phyloP scores from a whole-genome alignment of 169 alveolate genomes.

The Eimeria sp. region DNA sequence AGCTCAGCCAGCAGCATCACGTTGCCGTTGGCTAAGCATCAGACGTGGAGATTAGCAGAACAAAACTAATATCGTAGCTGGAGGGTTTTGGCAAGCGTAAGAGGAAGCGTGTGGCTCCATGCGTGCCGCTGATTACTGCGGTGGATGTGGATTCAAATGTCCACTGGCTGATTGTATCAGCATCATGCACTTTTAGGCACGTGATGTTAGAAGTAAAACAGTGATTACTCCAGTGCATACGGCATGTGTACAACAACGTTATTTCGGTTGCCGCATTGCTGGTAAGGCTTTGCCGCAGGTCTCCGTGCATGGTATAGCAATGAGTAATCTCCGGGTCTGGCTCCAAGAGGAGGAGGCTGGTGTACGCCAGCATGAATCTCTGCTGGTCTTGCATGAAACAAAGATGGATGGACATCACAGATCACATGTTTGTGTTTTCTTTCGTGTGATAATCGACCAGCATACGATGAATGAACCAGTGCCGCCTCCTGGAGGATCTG shows the following conservation, averaged over 20 bases:
- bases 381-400: background rate
- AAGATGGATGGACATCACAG: background rate
- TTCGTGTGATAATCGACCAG: background rate
- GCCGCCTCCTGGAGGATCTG: background rate
- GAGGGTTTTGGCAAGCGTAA: background rate
- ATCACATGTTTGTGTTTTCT: background rate
- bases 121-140: no score
- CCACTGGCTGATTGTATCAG: no score
- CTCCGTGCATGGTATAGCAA: background rate
- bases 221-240: background rate
- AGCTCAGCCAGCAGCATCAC: background rate
- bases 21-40: background rate
- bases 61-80: background rate
- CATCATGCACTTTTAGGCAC: no score
- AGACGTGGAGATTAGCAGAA: background rate
- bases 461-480: background rate
- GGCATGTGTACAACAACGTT: background rate
- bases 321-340: background rate
- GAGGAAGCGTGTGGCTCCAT: no score
- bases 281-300: background rate
- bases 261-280: background rate
- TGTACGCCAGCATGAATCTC: no score
- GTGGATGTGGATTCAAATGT: no score
- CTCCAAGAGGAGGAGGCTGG: no score
- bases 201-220: no score